Percentiles rank a stretch among this genome's conserved stretches.
Conservation (phyloP, 208 protist genomes). For the Vickermania ingenoplastis region DNA sequence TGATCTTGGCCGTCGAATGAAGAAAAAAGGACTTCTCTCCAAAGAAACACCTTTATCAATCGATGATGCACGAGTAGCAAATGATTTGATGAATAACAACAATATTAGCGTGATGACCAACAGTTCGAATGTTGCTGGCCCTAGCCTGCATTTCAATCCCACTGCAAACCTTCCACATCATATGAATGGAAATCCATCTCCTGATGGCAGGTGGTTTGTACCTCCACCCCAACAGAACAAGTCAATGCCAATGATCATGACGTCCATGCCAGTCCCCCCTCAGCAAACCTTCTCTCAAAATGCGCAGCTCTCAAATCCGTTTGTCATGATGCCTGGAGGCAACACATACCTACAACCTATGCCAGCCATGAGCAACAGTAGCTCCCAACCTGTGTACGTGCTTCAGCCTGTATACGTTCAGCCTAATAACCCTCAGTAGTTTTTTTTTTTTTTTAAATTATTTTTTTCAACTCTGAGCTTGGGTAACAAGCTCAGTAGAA, state of each 20-base stretch:
- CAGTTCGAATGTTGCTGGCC: no score
- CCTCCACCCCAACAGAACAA: not conserved
- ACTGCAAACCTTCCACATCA: no score
- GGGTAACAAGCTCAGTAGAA: not conserved
- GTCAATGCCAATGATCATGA: not conserved
- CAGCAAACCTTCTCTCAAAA: not conserved
- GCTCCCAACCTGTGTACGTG: not conserved
- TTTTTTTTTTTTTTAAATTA: slow-evolving; percentile 19
- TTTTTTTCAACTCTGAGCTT: no score
- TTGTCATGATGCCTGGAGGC: slow-evolving; percentile 4
- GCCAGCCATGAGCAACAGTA: not conserved
- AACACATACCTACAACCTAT: not conserved
- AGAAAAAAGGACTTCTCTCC: slow-evolving; percentile 5
- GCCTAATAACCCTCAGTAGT: not conserved
- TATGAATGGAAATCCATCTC: no score
- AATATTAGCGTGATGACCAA: not conserved
- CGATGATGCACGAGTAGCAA: not conserved
- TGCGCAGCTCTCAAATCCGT: not conserved
- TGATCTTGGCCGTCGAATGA: slow-evolving; percentile 9
- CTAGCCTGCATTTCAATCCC: no score
- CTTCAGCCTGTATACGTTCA: slow-evolving; percentile 1
- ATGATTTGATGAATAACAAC: not conserved
- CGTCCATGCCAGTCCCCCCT: not conserved
- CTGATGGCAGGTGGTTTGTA: not conserved
- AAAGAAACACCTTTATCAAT: slow-evolving; percentile 27